phyloP scores from a whole-genome alignment of 1,139 yeast genomes.

The Lodderomyces parapsilosis region DNA sequence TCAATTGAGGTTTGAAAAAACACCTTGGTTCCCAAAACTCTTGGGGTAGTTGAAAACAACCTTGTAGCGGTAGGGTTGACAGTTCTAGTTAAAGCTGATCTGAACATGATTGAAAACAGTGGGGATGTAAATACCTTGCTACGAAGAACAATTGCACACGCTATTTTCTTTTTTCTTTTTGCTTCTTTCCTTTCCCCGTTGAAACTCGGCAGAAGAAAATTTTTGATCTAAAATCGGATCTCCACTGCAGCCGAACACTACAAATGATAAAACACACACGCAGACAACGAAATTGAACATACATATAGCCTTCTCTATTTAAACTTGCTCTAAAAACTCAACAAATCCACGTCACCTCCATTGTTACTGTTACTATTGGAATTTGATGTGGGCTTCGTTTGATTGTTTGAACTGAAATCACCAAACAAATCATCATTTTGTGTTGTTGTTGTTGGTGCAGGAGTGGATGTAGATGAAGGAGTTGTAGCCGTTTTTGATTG shows the following conservation, averaged over 20 bases:
- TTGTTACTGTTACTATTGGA: conserved; percentile 14
- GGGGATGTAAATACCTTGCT: not conserved
- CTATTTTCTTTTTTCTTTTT: not conserved
- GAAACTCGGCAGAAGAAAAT: not conserved
- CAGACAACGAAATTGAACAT: not conserved
- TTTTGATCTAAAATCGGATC: no score
- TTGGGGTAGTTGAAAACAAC: conserved; percentile 31
- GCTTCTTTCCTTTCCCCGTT: not conserved
- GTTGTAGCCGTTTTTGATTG: conserved; percentile 9
- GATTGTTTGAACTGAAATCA: conserved; percentile 17
- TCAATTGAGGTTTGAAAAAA: conserved; percentile 37
- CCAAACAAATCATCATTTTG: conserved; percentile 24
- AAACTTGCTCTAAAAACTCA: conserved; percentile 25
- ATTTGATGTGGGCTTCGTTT: conserved; percentile 9
- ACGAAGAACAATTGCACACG: not conserved
- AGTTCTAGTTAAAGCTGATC: conserved; percentile 6
- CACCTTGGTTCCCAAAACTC: conserved; percentile 34
- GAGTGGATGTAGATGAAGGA: not conserved
- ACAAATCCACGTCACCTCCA: conserved; percentile 32
- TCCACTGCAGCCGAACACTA: no score
- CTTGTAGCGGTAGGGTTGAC: conserved; percentile 17
- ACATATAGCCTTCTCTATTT: not conserved
- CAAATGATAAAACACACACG: no score
- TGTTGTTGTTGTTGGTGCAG: conserved; percentile 3
- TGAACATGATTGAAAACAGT: not conserved